phyloP scores from a whole-genome alignment of 2,329 filamentous ascomycete species.

The Cladophialophora bantiana region DNA sequence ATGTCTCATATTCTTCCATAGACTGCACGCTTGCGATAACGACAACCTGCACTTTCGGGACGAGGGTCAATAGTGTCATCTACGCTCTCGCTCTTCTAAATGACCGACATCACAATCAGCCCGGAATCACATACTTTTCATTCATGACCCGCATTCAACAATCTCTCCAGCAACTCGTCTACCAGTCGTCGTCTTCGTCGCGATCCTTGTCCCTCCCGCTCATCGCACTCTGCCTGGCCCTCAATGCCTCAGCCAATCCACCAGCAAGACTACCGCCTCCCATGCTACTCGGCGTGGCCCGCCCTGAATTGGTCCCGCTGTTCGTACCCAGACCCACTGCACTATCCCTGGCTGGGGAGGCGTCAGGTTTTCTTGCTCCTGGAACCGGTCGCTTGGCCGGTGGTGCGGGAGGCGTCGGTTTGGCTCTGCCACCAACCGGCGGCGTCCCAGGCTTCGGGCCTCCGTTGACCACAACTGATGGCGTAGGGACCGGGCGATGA shows the following conservation, averaged over 20 bases:
- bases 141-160: not conserved
- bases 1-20: slow-evolving; percentile 1
- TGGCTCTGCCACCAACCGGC: slow-evolving; percentile 20
- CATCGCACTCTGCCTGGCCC: slow-evolving; percentile 79
- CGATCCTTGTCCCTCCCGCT: slow-evolving; percentile 62
- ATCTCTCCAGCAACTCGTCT: slow-evolving; percentile 10
- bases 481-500: slow-evolving; percentile 65
- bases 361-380: slow-evolving; percentile 71
- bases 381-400: slow-evolving; percentile 80
- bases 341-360: slow-evolving; percentile 69
- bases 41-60: not conserved
- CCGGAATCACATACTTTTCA: not conserved
- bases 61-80: not conserved
- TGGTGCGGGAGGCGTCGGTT: slow-evolving; percentile 76
- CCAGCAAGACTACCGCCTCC: slow-evolving; percentile 70
- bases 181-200: slow-evolving; percentile 75
- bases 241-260: slow-evolving; percentile 78
- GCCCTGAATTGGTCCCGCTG: slow-evolving; percentile 69
- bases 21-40: not conserved
- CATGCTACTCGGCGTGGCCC: slow-evolving; percentile 68
- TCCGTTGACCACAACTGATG: slow-evolving; percentile 53
- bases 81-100: not conserved
- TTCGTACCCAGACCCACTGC: slow-evolving; percentile 54
- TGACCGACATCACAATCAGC: not conserved
- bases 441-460: slow-evolving; percentile 11